phyloP scores from a whole-genome alignment of 495 filamentous ascomycete genomes.

The Elasticomyces elasticus region DNA sequence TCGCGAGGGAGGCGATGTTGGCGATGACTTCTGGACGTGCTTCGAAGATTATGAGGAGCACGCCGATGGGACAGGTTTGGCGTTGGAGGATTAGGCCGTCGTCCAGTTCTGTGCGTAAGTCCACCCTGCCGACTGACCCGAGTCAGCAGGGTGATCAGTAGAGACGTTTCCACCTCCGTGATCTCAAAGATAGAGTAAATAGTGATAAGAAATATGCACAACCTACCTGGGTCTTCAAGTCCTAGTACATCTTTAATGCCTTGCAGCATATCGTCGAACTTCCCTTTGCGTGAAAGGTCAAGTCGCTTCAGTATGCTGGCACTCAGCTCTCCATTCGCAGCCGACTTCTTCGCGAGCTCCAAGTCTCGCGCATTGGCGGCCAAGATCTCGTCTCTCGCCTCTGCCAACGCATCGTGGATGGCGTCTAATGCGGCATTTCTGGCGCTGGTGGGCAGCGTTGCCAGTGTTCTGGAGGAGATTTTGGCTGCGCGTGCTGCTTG shows the following conservation, averaged over 20 bases:
- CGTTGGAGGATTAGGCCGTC: constrained; percentile 75
- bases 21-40: constrained; percentile 97
- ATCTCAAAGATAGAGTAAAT: background rate
- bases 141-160: constrained; percentile 20
- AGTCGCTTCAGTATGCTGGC: constrained; percentile 83
- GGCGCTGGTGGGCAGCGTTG: constrained; percentile 29
- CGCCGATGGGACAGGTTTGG: constrained; percentile 87
- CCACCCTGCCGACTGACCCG: constrained; percentile 69
- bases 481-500: constrained; percentile 32
- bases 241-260: constrained; percentile 83
- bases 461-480: constrained; percentile 30
- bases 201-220: background rate
- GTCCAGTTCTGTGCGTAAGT: constrained; percentile 76
- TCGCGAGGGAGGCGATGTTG: constrained; percentile 91
- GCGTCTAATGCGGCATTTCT: constrained; percentile 78
- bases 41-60: constrained; percentile 95
- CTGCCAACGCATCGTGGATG: constrained; percentile 61
- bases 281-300: constrained; percentile 72
- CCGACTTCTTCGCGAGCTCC: constrained; percentile 58
- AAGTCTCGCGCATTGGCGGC: constrained; percentile 79
- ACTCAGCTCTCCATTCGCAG: constrained; percentile 62
- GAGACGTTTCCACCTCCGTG: background rate
- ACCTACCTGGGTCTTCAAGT: constrained; percentile 77
- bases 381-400: constrained; percentile 63
- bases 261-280: constrained; percentile 96